Conservation (phyloP, 2,329 filamentous ascomycete genomes). For the Leptographium flavum region DNA sequence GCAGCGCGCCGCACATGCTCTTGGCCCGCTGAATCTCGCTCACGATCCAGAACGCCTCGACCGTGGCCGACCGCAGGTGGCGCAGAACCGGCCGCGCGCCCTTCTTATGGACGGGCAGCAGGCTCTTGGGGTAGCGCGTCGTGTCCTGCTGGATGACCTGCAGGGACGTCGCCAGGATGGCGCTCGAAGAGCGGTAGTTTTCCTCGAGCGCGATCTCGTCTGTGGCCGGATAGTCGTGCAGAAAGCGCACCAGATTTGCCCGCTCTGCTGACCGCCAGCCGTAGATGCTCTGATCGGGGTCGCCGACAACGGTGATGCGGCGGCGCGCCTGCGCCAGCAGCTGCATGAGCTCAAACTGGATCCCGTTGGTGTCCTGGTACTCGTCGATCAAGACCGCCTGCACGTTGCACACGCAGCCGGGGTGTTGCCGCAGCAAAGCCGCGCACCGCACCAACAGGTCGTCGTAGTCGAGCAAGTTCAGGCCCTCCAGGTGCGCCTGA, state of each 20-base stretch:
- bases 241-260: constrained; percentile 69
- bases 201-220: constrained; percentile 77
- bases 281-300: constrained; percentile 97
- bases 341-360: constrained; percentile 90
- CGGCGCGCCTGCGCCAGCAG: constrained; percentile 60
- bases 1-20: constrained; percentile 56
- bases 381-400: constrained; percentile 90
- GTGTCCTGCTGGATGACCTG: constrained; percentile 84
- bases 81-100: constrained; percentile 73
- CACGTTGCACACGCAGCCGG: constrained; percentile 75
- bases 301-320: constrained; percentile 87
- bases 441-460: constrained; percentile 77
- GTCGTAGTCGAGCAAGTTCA: constrained; percentile 86
- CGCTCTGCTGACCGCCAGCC: constrained; percentile 90
- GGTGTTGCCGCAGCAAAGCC: constrained; percentile 58
- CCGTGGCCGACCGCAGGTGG: constrained; percentile 50
- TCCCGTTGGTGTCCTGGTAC: constrained; percentile 91
- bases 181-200: constrained; percentile 84
- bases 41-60: constrained; percentile 81
- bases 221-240: constrained; percentile 61
- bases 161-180: constrained; percentile 67
- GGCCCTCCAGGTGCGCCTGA: constrained; percentile 55
- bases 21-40: constrained; percentile 62
- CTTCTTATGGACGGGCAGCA: constrained; percentile 66
- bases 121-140: constrained; percentile 61